These are phyloP conservation scores for Populus euphratica DNA, from an alignment of 345 rosid genomes.

Conservation along the genomic window DNA sequence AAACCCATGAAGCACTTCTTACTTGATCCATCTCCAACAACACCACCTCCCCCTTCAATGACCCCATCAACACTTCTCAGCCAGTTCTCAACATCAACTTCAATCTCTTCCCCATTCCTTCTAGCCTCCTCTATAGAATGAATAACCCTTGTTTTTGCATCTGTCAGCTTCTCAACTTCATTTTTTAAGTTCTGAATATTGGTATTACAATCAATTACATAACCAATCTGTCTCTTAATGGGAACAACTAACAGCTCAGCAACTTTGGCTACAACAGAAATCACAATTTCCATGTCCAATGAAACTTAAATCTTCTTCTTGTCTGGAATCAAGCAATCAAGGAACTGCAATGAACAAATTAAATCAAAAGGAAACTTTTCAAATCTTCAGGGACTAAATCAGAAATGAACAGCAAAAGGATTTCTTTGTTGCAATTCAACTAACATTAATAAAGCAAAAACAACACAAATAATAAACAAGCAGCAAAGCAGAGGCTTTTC, in stretches of 20 bases:
- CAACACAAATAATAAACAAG: too few relatives aligned
- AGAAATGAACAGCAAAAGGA: too few relatives aligned
- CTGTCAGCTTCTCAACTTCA: background rate
- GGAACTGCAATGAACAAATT: too few relatives aligned
- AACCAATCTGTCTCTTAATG: background rate
- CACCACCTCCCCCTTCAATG: background rate
- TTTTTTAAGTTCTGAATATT: background rate
- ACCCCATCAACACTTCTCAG: background rate
- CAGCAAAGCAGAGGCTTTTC: too few relatives aligned
- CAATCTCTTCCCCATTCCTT: background rate
- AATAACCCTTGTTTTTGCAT: background rate
- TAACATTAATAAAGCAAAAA: too few relatives aligned
- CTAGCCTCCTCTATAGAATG: constrained; percentile 1
- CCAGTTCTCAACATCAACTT: background rate
- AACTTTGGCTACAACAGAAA: background rate
- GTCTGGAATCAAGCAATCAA: too few relatives aligned
- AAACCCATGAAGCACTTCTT: background rate
- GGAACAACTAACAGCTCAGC: background rate
- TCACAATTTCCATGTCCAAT: too few relatives aligned
- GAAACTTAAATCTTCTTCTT: too few relatives aligned
- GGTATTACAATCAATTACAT: background rate
- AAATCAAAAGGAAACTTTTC: too few relatives aligned
- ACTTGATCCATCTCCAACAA: background rate
- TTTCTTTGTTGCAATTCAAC: too few relatives aligned
- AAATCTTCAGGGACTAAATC: too few relatives aligned